phyloP scores from a whole-genome alignment of 345 rosid species.

The Pelargonium nanum region DNA sequence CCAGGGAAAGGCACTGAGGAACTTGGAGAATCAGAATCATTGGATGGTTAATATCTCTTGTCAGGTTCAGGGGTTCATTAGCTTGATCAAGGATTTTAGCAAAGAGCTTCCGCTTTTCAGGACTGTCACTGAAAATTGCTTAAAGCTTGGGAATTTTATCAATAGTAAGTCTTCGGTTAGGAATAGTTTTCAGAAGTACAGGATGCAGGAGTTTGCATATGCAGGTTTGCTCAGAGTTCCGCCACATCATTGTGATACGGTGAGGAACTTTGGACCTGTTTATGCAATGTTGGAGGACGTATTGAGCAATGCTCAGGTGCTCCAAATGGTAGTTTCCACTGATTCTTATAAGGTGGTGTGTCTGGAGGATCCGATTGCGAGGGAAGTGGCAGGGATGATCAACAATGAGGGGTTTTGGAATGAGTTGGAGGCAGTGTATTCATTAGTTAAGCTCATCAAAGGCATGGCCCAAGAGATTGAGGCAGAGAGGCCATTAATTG shows the following conservation, averaged over 20 bases:
- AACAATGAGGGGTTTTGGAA: constrained; percentile 81
- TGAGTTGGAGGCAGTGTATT: constrained; percentile 71
- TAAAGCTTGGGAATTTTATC: constrained; percentile 62
- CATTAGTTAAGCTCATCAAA: constrained; percentile 65
- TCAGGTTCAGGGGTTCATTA: constrained; percentile 70
- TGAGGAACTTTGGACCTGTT: constrained; percentile 39
- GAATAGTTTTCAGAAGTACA: constrained; percentile 61
- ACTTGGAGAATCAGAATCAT: constrained; percentile 74
- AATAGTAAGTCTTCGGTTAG: constrained; percentile 56
- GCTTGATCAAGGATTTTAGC: constrained; percentile 68
- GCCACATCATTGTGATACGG: constrained; percentile 34
- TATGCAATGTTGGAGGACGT: constrained; percentile 70
- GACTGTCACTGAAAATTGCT: constrained; percentile 48
- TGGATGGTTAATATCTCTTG: constrained; percentile 98
- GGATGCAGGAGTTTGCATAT: constrained; percentile 64
- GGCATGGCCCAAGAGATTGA: constrained; percentile 79
- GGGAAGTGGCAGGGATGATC: constrained; percentile 77
- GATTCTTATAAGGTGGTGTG: constrained; percentile 62
- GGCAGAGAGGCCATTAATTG: constrained; percentile 75
- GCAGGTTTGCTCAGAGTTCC: constrained; percentile 56
- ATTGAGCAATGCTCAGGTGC: constrained; percentile 53
- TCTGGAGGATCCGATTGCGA: constrained; percentile 69
- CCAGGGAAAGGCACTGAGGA: constrained; percentile 69
- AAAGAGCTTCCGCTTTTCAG: constrained; percentile 77
- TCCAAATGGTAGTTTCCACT: constrained; percentile 59